A percentile compares a stretch with the other conserved stretches of the same genome.
Conservation (phyloP, 345 rosid genomes). For the Linum tenue region DNA sequence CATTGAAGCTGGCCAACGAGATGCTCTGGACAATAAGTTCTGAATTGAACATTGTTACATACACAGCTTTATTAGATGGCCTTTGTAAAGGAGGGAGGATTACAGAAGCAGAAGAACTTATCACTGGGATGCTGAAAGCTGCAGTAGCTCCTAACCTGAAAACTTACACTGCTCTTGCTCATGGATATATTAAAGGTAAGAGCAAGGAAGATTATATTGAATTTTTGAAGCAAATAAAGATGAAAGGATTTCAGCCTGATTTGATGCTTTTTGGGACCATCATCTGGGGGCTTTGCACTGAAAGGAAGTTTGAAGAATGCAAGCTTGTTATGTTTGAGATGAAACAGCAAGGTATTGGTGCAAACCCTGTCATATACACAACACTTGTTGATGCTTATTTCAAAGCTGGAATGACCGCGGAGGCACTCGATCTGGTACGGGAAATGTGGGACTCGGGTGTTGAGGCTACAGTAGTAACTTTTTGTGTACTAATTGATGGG, state of each 20-base stretch:
- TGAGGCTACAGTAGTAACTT: slow-evolving; percentile 56
- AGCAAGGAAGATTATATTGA: slow-evolving; percentile 40
- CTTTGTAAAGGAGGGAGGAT: slow-evolving; percentile 46
- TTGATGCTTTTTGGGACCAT: slow-evolving; percentile 51
- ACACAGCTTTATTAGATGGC: slow-evolving; percentile 45
- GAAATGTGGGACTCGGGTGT: slow-evolving; percentile 38
- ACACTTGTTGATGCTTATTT: slow-evolving; percentile 54
- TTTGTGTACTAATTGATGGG: slow-evolving; percentile 62
- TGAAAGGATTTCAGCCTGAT: slow-evolving; percentile 41
- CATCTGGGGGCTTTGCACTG: slow-evolving; percentile 46
- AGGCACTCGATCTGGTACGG: slow-evolving; percentile 39
- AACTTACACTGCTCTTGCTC: slow-evolving; percentile 45
- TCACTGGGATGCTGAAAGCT: slow-evolving; percentile 32
- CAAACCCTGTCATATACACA: slow-evolving; percentile 45
- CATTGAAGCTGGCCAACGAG: slow-evolving; percentile 51
- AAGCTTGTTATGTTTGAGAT: slow-evolving; percentile 38
- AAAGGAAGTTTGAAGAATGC: slow-evolving; percentile 43
- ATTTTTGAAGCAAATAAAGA: slow-evolving; percentile 40
- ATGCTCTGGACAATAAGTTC: slow-evolving; percentile 35
- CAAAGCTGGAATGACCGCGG: slow-evolving; percentile 37
- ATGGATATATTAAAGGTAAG: slow-evolving; percentile 49
- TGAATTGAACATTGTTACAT: slow-evolving; percentile 50
- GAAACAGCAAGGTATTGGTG: slow-evolving; percentile 37
- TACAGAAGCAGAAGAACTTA: slow-evolving; percentile 49
- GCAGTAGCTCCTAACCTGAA: slow-evolving; percentile 44